Conservation (phyloP, 257 asterid species). For the Solanum virginianum region DNA sequence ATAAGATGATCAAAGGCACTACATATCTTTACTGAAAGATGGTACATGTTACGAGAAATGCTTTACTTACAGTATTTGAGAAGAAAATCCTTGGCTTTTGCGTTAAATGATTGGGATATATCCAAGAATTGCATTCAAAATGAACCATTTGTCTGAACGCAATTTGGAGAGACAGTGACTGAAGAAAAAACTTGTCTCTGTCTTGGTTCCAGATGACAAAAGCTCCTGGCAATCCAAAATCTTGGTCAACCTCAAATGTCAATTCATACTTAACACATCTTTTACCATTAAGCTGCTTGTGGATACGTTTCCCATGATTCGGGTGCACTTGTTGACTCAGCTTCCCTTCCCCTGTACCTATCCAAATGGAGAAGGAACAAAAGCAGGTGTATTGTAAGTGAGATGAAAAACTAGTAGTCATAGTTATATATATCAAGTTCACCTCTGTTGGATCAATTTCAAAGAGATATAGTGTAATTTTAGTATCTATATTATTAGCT, state of each 20-base stretch:
- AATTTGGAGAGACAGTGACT: slow-evolving; percentile 14
- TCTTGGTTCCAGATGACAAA: slow-evolving; percentile 23
- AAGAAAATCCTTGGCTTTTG: slow-evolving; percentile 27
- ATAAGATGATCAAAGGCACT: neutral
- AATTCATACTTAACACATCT: slow-evolving; percentile 7
- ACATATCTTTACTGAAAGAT: neutral
- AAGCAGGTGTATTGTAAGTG: neutral
- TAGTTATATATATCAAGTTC: neutral
- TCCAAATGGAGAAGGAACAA: neutral
- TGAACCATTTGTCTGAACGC: slow-evolving; percentile 4
- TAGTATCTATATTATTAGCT: neutral
- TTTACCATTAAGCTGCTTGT: neutral
- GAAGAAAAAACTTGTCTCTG: slow-evolving; percentile 20
- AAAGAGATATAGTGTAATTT: neutral
- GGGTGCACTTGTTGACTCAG: slow-evolving; percentile 9
- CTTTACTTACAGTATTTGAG: slow-evolving; percentile 26
- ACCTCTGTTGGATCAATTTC: slow-evolving; percentile 21
- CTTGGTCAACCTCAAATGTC: slow-evolving; percentile 8
- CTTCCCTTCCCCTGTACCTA: slow-evolving; percentile 22
- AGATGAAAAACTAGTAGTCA: neutral
- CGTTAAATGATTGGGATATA: slow-evolving; percentile 22
- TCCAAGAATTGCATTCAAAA: slow-evolving; percentile 39
- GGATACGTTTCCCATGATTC: slow-evolving; percentile 6
- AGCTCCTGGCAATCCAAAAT: slow-evolving; percentile 27
- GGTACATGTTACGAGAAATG: neutral